A percentile compares a stretch with the other conserved stretches of the same genome.
Conservation (phyloP, 1,284 basidiomycete species). For the Trametes polyzona region DNA sequence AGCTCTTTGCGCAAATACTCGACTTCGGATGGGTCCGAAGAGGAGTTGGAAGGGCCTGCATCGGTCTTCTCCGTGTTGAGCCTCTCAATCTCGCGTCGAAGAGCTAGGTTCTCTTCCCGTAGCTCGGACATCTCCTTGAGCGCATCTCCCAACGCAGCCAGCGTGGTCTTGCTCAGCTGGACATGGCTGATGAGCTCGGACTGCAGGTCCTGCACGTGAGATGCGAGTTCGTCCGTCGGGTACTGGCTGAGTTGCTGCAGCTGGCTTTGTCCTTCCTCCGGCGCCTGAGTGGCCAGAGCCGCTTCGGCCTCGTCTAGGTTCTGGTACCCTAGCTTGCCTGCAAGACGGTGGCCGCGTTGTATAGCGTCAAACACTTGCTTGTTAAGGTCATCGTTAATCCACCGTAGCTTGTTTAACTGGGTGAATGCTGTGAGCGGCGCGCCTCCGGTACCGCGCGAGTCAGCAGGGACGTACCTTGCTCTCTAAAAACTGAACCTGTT, state of each 20-base stretch:
- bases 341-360: slow-evolving; percentile 30
- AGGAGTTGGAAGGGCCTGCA: not conserved
- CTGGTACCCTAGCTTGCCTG: slow-evolving; percentile 27
- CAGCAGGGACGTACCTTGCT: slow-evolving; percentile 15
- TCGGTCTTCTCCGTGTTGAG: not conserved
- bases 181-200: slow-evolving; percentile 24
- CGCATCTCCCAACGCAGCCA: slow-evolving; percentile 22
- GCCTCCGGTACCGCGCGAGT: not conserved
- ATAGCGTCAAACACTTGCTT: slow-evolving; percentile 25
- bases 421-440: not conserved
- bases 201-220: slow-evolving; percentile 23
- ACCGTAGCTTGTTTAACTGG: slow-evolving; percentile 25
- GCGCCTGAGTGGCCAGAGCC: slow-evolving; percentile 18
- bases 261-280: slow-evolving; percentile 18
- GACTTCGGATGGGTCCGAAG: slow-evolving; percentile 4
- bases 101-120: slow-evolving; percentile 20
- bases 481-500: slow-evolving; percentile 20
- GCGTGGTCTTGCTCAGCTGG: slow-evolving; percentile 19
- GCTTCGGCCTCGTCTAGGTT: slow-evolving; percentile 28
- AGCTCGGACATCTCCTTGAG: slow-evolving; percentile 15
- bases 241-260: slow-evolving; percentile 19
- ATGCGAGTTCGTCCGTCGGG: slow-evolving; percentile 23
- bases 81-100: slow-evolving; percentile 11
- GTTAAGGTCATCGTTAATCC: slow-evolving; percentile 26
- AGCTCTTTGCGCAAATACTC: slow-evolving; percentile 19